Conservation (phyloP, 202 grass and related monocot genomes). For the Bolboschoenoplectus hybrid region DNA sequence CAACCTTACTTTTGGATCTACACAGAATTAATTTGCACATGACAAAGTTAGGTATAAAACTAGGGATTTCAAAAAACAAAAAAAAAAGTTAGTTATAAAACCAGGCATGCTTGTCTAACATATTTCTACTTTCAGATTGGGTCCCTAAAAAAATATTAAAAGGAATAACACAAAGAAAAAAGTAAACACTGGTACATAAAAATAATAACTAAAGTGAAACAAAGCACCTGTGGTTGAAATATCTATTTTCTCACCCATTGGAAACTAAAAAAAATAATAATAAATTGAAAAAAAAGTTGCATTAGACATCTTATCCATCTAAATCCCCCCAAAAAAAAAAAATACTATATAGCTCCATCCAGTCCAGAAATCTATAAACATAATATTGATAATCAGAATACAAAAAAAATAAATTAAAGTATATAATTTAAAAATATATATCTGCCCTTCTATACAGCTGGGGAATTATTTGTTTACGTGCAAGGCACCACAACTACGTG, state of each 20-base stretch:
- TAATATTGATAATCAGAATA: neutral
- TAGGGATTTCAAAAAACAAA: no score
- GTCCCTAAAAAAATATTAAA: neutral
- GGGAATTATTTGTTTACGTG: constrained; percentile 39
- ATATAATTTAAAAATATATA: neutral
- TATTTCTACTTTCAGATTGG: neutral
- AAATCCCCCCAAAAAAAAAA: neutral
- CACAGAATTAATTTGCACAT: neutral
- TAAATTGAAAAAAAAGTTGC: neutral
- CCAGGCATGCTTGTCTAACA: neutral
- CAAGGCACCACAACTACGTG: constrained; percentile 43
- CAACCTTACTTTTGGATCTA: neutral
- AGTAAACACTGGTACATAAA: neutral
- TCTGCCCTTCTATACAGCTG: constrained; percentile 30
- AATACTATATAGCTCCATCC: neutral
- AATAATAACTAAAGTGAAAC: neutral
- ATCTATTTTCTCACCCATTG: neutral
- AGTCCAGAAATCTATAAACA: constrained; percentile 15
- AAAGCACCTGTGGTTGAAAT: neutral
- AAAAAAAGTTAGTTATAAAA: neutral
- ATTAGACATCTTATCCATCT: constrained; percentile 22
- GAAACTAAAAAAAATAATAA: neutral
- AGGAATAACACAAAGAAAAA: neutral
- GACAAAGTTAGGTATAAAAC: neutral
- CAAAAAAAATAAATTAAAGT: neutral